A percentile compares a stretch with the other conserved stretches of the same genome.
Evolutionary conservation across 202 grass and related monocot species (phyloP).

Genomic region (Brachypodium distachyon): DNA sequence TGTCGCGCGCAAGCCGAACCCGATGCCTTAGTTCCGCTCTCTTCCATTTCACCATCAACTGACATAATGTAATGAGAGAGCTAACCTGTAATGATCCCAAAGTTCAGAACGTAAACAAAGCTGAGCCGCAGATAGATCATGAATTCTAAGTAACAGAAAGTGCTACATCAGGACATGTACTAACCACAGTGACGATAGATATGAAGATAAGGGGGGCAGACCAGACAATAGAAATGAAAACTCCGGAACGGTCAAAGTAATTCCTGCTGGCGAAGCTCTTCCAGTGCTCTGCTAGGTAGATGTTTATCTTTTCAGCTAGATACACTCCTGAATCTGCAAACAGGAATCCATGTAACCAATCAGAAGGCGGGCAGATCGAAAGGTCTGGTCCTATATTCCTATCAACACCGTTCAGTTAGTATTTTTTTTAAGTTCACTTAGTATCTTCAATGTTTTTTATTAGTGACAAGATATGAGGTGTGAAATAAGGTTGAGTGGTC

Average conservation of each 20-base stretch:
- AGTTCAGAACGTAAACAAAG: neutral
- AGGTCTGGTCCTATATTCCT: neutral
- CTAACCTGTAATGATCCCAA: slow-evolving; percentile 43
- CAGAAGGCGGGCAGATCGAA: neutral
- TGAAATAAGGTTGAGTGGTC: neutral
- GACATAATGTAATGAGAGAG: slow-evolving; percentile 59
- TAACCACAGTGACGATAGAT: slow-evolving; percentile 66
- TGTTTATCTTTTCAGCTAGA: slow-evolving; percentile 80
- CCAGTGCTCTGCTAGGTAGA: slow-evolving; percentile 59
- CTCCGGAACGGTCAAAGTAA: slow-evolving; percentile 73
- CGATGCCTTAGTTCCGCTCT: slow-evolving; percentile 70
- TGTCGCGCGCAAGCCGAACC: slow-evolving; percentile 40
- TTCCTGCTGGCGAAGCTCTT: slow-evolving; percentile 62
- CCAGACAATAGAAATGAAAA: slow-evolving; percentile 86
- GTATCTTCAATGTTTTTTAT: neutral
- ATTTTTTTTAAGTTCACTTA: no score
- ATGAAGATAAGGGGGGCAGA: slow-evolving; percentile 81
- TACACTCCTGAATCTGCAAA: slow-evolving; percentile 77
- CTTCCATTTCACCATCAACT: slow-evolving; percentile 81
- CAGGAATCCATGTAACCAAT: neutral
- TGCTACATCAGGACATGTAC: slow-evolving; percentile 1
- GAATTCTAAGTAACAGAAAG: neutral
- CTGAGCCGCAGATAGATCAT: neutral
- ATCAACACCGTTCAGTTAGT: neutral
- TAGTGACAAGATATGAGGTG: neutral